phyloP scores from a whole-genome alignment of 768 basidiomycete genomes.

The Tylopilus subfusipes region DNA sequence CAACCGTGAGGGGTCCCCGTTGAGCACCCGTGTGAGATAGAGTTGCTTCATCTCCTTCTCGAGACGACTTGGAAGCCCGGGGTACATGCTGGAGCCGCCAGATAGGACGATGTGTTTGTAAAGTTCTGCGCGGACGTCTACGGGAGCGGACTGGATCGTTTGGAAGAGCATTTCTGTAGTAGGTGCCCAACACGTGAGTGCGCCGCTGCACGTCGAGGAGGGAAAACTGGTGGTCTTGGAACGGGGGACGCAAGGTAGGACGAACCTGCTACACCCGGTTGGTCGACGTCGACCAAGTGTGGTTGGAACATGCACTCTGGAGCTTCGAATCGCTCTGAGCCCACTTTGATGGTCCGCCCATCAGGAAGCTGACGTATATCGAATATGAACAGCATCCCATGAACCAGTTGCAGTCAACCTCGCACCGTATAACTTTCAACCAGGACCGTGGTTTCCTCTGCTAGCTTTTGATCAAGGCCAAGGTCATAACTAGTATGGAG shows the following conservation, averaged over 20 bases:
- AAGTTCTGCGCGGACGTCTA: slow-evolving; percentile 85
- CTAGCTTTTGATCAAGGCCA: slow-evolving; percentile 87
- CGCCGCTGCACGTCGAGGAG: no score
- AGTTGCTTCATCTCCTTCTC: slow-evolving; percentile 99
- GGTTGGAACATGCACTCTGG: slow-evolving; percentile 99
- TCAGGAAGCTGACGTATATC: slow-evolving; percentile 70
- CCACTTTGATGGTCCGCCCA: slow-evolving; percentile 95
- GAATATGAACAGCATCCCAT: slow-evolving; percentile 1
- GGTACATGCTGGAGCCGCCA: slow-evolving; percentile 98
- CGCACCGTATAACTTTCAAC: slow-evolving; percentile 94
- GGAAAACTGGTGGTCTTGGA: no score
- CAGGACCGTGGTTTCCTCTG: slow-evolving; percentile 94
- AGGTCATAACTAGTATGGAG: slow-evolving; percentile 74
- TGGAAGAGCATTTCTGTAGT: slow-evolving; percentile 95
- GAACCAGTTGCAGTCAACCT: not conserved
- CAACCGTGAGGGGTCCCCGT: slow-evolving; percentile 76
- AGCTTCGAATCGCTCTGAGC: slow-evolving; percentile 97
- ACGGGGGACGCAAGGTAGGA: slow-evolving; percentile 2
- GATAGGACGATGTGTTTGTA: slow-evolving; percentile 99
- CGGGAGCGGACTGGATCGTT: slow-evolving; percentile 87
- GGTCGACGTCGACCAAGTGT: slow-evolving; percentile 94
- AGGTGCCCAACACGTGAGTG: not conserved
- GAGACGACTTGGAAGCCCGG: slow-evolving; percentile 91
- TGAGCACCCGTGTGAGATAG: slow-evolving; percentile 88
- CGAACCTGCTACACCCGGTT: slow-evolving; percentile 90